Base-by-base conservation (phyloP, 176 grass and related monocot species). In the Chloris gayana region DNA sequence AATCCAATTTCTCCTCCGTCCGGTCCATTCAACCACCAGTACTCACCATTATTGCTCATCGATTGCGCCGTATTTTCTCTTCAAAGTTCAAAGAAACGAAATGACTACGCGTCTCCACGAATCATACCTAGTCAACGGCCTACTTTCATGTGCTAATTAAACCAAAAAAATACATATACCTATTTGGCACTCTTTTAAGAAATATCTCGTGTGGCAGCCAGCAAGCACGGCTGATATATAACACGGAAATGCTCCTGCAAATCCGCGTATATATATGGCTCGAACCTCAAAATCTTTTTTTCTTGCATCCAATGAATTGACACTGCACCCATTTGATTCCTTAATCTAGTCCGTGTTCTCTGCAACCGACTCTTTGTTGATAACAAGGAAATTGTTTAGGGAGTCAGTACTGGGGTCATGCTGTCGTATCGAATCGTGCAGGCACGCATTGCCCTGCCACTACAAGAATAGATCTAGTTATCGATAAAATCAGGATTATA, bases 61-160 rank as follows among this genome's bases (percentile, higher is more conserved):
- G 33, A 39, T 39, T 37, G 5, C 34, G 59, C 35, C 15, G 1
- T 67, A 21, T 21, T 67, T 22, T 17, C 17, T 58, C 33, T 59
- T 59, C 72, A 74, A 74, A 58, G 1, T 75, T 75, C 22, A 75
- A 75, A 38, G 33, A 8, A 74, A 58, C 30, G 17, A 69, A 44
- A 70, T 51, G 27, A 5, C 21, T 14, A 73, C 71, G 19, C 47
- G 47, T 54, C 77, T 69, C 67, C 11, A 30, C 2, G 51, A 33
- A 44, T 15, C 39, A n/a, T 70, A 59, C 11, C 37, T 81, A 32
- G 78, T 81, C 78, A 81, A 71, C 78, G 35, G 51, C 21, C 63
- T 37, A 54, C 77, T 38, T 69, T 33, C 47, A 57, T 41, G 64
- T 21, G 31, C 12, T 6, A 73, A 35, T 9, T 11, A 57, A 56